These are phyloP conservation scores for Pueraria montana DNA, from an alignment of 306 rosid species.

Conservation along the genomic window DNA sequence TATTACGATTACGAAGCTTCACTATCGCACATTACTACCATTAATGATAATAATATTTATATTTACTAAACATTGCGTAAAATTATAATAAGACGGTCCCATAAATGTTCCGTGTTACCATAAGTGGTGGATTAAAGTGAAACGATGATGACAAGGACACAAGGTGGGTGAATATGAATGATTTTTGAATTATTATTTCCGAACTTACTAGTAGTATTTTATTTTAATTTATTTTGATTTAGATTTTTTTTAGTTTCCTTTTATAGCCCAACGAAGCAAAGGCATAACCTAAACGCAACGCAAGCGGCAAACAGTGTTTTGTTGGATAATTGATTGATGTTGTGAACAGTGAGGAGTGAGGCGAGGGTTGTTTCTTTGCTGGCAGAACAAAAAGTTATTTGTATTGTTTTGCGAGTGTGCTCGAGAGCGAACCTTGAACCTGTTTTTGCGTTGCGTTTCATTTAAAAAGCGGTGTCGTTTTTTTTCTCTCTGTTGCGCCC, in stretches of 20 bases:
- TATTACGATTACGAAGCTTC: not conserved
- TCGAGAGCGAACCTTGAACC: constrained; percentile 13
- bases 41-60: not conserved
- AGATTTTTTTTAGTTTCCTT: not conserved
- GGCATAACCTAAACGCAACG: constrained; percentile 41
- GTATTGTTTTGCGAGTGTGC: constrained; percentile 18
- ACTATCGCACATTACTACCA: not conserved
- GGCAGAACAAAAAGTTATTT: constrained; percentile 42
- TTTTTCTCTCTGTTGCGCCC: not conserved
- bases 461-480: constrained; percentile 15
- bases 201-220: too few relatives aligned
- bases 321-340: constrained; percentile 33
- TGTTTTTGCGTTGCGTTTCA: constrained; percentile 22
- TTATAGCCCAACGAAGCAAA: constrained; percentile 26
- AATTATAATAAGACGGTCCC: not conserved
- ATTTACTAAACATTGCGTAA: not conserved
- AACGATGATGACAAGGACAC: constrained; percentile 9
- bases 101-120: not conserved
- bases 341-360: not conserved
- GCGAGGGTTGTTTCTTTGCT: constrained; percentile 41
- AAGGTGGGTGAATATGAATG: constrained; percentile 36
- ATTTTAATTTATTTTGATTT: too few relatives aligned
- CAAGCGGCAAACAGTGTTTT: constrained; percentile 31
- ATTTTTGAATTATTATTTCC: constrained; percentile 27
- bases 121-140: constrained; percentile 21